A percentile compares a stretch with the other conserved stretches of the same genome.
Conservation (phyloP, 768 basidiomycete genomes). For the Leccinum rimulosum region DNA sequence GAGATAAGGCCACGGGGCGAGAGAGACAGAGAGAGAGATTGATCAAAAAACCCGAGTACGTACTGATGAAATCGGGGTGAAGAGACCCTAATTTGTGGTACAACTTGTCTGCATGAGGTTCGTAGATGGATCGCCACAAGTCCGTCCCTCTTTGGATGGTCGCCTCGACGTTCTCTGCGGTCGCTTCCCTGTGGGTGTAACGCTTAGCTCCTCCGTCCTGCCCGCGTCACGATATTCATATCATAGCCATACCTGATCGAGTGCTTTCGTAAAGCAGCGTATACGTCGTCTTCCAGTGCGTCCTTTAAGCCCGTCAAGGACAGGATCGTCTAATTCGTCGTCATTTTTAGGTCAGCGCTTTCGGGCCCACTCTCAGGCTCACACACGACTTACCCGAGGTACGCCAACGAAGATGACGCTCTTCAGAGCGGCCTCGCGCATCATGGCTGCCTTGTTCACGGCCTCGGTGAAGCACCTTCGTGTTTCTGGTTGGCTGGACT, state of each 20-base stretch:
- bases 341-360: slow-evolving; percentile 5
- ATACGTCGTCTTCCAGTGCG: slow-evolving; percentile 81
- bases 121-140: slow-evolving; percentile 86
- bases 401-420: slow-evolving; percentile 88
- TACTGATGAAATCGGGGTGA: slow-evolving; percentile 93
- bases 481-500: slow-evolving; percentile 38
- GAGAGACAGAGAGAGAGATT: not conserved
- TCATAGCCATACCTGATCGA: slow-evolving; percentile 52
- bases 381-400: slow-evolving; percentile 58
- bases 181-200: slow-evolving; percentile 47
- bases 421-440: slow-evolving; percentile 88
- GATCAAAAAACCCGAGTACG: slow-evolving; percentile 38
- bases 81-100: slow-evolving; percentile 81
- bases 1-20: too few species aligned
- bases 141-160: slow-evolving; percentile 64
- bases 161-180: slow-evolving; percentile 62
- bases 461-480: slow-evolving; percentile 50
- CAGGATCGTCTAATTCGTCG: slow-evolving; percentile 64
- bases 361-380: not conserved
- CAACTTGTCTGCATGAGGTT: slow-evolving; percentile 87
- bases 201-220: slow-evolving; percentile 21
- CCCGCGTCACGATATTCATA: not conserved
- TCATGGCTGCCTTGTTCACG: slow-evolving; percentile 73
- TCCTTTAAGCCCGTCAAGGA: slow-evolving; percentile 74
- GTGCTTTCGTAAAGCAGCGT: slow-evolving; percentile 59